Base-by-base conservation (phyloP, 192 early-diverging fungal genomes). In the Rhizophagus sp. region DNA sequence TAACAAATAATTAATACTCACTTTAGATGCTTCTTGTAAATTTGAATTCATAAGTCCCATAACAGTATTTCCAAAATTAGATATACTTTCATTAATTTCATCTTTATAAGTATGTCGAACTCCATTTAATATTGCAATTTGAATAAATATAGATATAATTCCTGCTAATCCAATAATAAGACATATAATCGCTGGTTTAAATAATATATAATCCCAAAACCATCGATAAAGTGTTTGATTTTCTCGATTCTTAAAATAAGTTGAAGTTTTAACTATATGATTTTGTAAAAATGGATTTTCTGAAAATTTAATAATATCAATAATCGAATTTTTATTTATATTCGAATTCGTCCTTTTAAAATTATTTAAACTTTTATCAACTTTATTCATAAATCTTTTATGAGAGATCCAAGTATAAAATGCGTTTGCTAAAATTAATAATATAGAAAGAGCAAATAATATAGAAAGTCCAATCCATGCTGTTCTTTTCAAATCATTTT, bases 141-240 rank as follows among this genome's bases (percentile, higher is more conserved):
- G 83, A 36, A 73, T 24, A 34, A 80, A 81, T 22, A 81, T 61
- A 12, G 82, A 22, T 2, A 73, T 9, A 3, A 86, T 17, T 1
- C 85, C 82, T 2, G 82, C 27, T 3, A 81, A 39, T 1, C 83
- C 85, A 34, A 86, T 62, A 7, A 77, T 9, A 9, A 86, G 73
- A 62, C 82, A 84, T 24, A 71, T 49, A 2, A 84, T 30, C 2
- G 81, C 83, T 49, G 69, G 72, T 25, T 63, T 70, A 19, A 79
- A 57, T 1, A 70, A 27, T n/a, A 84, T 76, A n/a, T 81, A 86
- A 34, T 72, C 67, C 9, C 74, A 63, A 52, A 82, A 86, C 85
- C 85, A 86, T n/a, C 81, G 47, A 62, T 76, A 84, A 11, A 82
- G 41, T 64, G 36, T 30, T 12, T 62, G 76, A 49, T 76, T 68